Evolutionary conservation across 495 filamentous ascomycete genomes (phyloP), one percentile per base, ranked within the genome.

Genomic region (Xylaria castorea): DNA sequence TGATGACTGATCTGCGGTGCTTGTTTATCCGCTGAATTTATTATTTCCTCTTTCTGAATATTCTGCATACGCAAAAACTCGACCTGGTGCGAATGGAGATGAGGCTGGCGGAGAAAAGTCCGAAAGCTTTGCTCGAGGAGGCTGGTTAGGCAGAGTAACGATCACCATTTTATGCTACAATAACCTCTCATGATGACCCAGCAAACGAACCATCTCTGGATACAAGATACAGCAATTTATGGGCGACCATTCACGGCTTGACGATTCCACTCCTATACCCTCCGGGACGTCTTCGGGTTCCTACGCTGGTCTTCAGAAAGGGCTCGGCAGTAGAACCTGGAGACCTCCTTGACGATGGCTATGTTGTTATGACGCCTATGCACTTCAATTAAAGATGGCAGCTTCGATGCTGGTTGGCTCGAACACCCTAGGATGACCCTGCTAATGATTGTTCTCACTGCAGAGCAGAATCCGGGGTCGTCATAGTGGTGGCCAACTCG

Each of bases 191-290:
- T 72, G 75, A 79, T 76, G 76, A 79, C 75, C 73, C 72, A 57
- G 75, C 73, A 76, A 76, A 75, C 69, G 74, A 76, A 78, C 76
- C 78, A 76, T 74, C 78, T 78, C 78, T 78, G 76, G 73, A 79
- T 78, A 79, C 78, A 79, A 76, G 69, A 78, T 79, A 79, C 74
- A 79, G 70, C 78, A 78, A 74, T 76, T 70, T 74, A 79, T 79
- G 78, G 78, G 78, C 78, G 74, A 79, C 78, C 78, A 79, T 79
- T 79, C 68, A 79, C 76, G 78, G 78, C 78, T 76, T 79, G 74
- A 79, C 76, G 78, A 79, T 75, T 79, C 74, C 71, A 79, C 78
- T 76, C 76, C 78, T 79, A 79, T 79, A 79, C 78, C 78, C 76
- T 76, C 75, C 67, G 78, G 75, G 76, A 70, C 72, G 64, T 78